Percentiles rank a stretch among this genome's conserved stretches.
These are phyloP conservation scores for Lactarius sanguifluus DNA, from an alignment of 768 basidiomycete species.

Conservation along the genomic window DNA sequence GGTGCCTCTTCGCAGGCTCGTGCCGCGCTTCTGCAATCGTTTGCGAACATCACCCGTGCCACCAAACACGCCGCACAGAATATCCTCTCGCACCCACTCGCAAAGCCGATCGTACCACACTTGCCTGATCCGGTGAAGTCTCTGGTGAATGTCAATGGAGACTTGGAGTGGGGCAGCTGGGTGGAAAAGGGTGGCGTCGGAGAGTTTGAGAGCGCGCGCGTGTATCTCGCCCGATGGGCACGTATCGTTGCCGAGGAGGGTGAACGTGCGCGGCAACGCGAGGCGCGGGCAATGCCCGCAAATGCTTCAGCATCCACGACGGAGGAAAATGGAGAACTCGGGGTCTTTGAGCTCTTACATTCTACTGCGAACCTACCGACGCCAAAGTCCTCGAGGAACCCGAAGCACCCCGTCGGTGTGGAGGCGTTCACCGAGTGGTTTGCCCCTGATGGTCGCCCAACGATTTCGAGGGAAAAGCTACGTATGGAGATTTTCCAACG, in stretches of 20 bases:
- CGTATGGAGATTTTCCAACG: slow-evolving; percentile 74
- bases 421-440: slow-evolving; percentile 81
- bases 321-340: slow-evolving; percentile 48
- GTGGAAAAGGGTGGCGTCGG: slow-evolving; percentile 91
- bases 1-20: slow-evolving; percentile 67
- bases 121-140: slow-evolving; percentile 92
- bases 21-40: slow-evolving; percentile 84
- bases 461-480: slow-evolving; percentile 66
- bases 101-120: slow-evolving; percentile 94
- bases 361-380: slow-evolving; percentile 77
- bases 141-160: slow-evolving; percentile 86
- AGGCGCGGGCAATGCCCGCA: slow-evolving; percentile 67
- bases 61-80: slow-evolving; percentile 94
- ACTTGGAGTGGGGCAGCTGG: slow-evolving; percentile 93
- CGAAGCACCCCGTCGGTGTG: slow-evolving; percentile 72
- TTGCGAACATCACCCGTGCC: slow-evolving; percentile 90
- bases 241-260: slow-evolving; percentile 97
- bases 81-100: slow-evolving; percentile 91
- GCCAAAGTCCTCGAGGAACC: slow-evolving; percentile 81
- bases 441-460: slow-evolving; percentile 64
- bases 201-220: slow-evolving; percentile 93
- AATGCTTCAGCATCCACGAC: slow-evolving; percentile 40
- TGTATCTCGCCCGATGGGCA: slow-evolving; percentile 97
- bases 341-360: slow-evolving; percentile 85
- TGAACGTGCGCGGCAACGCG: slow-evolving; percentile 79